Base-by-base conservation (phyloP, 495 filamentous ascomycete species). In the Amniculicola lignicola region DNA sequence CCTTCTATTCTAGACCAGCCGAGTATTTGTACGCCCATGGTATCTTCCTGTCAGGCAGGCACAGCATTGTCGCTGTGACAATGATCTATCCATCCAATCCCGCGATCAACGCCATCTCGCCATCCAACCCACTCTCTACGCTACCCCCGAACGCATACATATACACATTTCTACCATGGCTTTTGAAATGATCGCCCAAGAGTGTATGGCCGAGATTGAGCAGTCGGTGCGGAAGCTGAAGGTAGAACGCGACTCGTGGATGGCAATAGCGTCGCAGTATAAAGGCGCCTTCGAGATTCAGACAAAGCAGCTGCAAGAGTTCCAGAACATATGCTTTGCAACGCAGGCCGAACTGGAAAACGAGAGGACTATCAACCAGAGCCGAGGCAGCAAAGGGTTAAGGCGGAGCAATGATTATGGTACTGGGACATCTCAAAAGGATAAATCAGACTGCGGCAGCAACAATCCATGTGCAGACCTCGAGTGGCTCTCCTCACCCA, bases 321-420 rank as follows among this genome's bases (percentile, higher is more conserved):
- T 53, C 15, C 21, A 43, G 18, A 28, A 53, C 14, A 33, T 57
- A 5, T 35, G 45, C 16, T 18, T 62, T 23, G 52, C 53, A 1
- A 57, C 59, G 7, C 46, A 62, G 29, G 54, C 54, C n/a, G 58
- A 55, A 27, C 29, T 61, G 14, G 51, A 61, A 27, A 55, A 61
- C 27, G 27, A 55, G 45, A 7, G 41, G 28, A n/a, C n/a, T n/a
- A n/a, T n/a, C n/a, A n/a, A n/a, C n/a, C n/a, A n/a, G n/a, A n/a
- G n/a, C n/a, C n/a, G n/a, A n/a, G n/a, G n/a, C n/a, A n/a, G n/a
- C n/a, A n/a, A n/a, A n/a, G n/a, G n/a, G n/a, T n/a, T n/a, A n/a
- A n/a, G n/a, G n/a, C n/a, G n/a, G n/a, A n/a, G n/a, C n/a, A n/a
- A n/a, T n/a, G n/a, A n/a, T n/a, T n/a, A n/a, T n/a, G n/a, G n/a